phyloP scores from a whole-genome alignment of 2,329 filamentous ascomycete genomes.

The Tolypocladium paradoxum region DNA sequence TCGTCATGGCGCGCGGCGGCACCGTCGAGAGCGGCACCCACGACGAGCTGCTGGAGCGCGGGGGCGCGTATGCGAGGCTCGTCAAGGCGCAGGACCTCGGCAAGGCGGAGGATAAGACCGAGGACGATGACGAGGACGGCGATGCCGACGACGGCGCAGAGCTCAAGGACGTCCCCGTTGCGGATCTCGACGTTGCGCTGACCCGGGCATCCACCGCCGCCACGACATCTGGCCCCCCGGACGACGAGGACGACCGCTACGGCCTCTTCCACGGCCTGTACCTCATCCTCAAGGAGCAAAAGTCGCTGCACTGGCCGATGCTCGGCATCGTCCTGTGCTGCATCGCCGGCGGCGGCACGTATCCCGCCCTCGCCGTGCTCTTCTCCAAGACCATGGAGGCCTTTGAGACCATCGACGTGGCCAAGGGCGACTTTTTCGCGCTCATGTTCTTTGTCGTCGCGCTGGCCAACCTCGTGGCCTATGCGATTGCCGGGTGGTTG shows the following conservation, averaged over 20 bases:
- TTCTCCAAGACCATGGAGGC: conserved; percentile 28
- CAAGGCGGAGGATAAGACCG: conserved; percentile 4
- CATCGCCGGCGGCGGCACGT: conserved; percentile 21
- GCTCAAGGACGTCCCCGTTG: conserved; percentile 5
- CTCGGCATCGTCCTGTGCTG: conserved; percentile 12
- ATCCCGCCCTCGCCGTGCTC: conserved; percentile 28
- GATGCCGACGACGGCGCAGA: conserved; percentile 21
- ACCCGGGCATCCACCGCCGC: conserved; percentile 8
- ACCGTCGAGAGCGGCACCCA: conserved; percentile 54
- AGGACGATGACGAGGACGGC: conserved; percentile 6
- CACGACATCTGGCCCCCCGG: not conserved
- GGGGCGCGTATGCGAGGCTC: conserved; percentile 39
- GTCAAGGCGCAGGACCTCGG: conserved; percentile 33
- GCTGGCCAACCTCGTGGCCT: conserved; percentile 31
- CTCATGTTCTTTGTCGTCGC: conserved; percentile 48
- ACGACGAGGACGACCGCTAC: conserved; percentile 6
- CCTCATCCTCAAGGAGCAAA: conserved; percentile 20
- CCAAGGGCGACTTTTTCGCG: conserved; percentile 38
- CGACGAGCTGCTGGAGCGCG: conserved; percentile 37
- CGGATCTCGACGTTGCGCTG: conserved; percentile 14
- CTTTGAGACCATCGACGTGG: conserved; percentile 20
- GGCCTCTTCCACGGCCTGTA: conserved; percentile 18
- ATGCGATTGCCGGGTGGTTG: conserved; percentile 25
- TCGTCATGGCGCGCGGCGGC: conserved; percentile 50
- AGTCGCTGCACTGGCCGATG: conserved; percentile 12